phyloP scores from a whole-genome alignment of 345 rosid species.

The Eucalyptus sp. region DNA sequence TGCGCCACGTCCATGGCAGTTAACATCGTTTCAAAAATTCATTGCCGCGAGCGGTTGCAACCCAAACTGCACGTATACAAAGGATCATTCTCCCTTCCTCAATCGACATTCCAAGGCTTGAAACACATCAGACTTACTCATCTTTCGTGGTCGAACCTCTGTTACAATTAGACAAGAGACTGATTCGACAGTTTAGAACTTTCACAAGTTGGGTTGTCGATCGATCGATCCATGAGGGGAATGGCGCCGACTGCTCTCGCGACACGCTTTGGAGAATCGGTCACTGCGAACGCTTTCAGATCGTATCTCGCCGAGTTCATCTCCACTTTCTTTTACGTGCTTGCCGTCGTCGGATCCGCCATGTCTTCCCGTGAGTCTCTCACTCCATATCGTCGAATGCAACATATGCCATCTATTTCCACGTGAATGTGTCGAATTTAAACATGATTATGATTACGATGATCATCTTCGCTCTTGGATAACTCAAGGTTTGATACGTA shows the following conservation, averaged over 20 bases:
- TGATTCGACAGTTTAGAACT: background rate
- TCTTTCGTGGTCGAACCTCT: background rate
- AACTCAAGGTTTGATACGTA: background rate
- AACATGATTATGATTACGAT: background rate
- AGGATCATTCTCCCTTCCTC: background rate
- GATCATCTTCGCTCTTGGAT: background rate
- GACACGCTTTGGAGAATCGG: constrained; percentile 29
- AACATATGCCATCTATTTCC: background rate
- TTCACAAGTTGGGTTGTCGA: background rate
- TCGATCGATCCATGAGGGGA: background rate
- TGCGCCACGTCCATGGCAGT: background rate
- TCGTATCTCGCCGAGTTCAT: constrained; percentile 82
- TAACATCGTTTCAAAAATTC: background rate
- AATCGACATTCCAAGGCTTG: background rate
- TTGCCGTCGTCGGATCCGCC: constrained; percentile 75
- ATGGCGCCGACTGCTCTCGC: constrained; percentile 44
- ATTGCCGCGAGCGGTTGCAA: background rate
- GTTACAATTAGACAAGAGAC: background rate
- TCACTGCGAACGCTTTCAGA: constrained; percentile 44
- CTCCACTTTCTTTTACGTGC: constrained; percentile 81
- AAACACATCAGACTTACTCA: background rate
- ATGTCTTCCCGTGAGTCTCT: constrained; percentile 58
- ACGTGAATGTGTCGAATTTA: background rate
- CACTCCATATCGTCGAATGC: rapidly evolving
- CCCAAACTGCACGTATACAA: background rate